These are phyloP conservation scores for Aspergillus sojae DNA, from an alignment of 2,329 filamentous ascomycete genomes.

Conservation along the genomic window DNA sequence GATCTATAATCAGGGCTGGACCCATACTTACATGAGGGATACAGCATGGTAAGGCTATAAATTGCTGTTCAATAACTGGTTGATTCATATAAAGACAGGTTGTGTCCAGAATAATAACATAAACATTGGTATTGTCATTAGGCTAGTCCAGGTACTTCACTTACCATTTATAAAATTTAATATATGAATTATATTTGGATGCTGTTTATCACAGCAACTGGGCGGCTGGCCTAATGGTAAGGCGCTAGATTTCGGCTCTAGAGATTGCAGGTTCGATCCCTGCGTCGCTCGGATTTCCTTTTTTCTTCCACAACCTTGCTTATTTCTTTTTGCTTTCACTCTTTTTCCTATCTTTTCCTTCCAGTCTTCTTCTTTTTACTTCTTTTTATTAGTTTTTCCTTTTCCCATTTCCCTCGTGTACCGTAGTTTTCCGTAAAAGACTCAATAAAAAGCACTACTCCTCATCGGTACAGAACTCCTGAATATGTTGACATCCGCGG, in stretches of 20 bases:
- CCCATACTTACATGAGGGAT: neutral
- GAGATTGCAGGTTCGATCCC: slow-evolving; percentile 8
- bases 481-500: no score
- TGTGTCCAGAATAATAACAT: neutral
- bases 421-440: no score
- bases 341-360: neutral
- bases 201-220: neutral
- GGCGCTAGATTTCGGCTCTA: slow-evolving; percentile 5
- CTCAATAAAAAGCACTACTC: no score
- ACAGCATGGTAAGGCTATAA: neutral
- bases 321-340: neutral
- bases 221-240: slow-evolving; percentile 8
- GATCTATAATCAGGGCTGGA: slow-evolving; percentile 12
- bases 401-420: accelerated
- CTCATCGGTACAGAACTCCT: no score
- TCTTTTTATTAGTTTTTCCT: neutral
- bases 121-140: no score
- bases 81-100: neutral
- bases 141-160: no score
- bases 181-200: no score
- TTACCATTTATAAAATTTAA: no score
- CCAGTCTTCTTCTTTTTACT: accelerated
- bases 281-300: neutral
- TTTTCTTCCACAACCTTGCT: neutral
- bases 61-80: neutral